Conservation (phyloP, 1,284 basidiomycete genomes). For the Pseudozyma sp. region DNA sequence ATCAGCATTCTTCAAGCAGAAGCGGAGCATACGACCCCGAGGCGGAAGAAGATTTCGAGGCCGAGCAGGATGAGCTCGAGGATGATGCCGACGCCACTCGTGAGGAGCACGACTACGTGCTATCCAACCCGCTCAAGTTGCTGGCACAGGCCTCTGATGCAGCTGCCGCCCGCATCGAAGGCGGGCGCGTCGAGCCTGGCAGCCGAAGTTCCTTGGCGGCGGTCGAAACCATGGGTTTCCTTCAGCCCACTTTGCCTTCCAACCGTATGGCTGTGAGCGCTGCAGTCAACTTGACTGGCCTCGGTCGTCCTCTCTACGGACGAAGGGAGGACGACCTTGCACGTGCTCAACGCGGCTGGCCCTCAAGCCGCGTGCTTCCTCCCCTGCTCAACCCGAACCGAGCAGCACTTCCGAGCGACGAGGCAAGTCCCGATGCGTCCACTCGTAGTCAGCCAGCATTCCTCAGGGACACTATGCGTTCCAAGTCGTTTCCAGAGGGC, state of each 20-base stretch:
- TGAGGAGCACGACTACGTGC: slow-evolving; percentile 53
- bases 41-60: slow-evolving; percentile 49
- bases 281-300: slow-evolving; percentile 44
- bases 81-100: slow-evolving; percentile 50
- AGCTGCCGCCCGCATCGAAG: slow-evolving; percentile 47
- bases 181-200: slow-evolving; percentile 37
- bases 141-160: slow-evolving; percentile 59
- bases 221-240: slow-evolving; percentile 56
- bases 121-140: slow-evolving; percentile 58
- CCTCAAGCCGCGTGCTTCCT: slow-evolving; percentile 35
- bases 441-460: slow-evolving; percentile 27
- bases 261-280: slow-evolving; percentile 46
- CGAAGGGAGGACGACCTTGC: slow-evolving; percentile 27
- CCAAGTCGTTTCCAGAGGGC: slow-evolving; percentile 44
- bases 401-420: neutral
- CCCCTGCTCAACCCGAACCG: slow-evolving; percentile 32
- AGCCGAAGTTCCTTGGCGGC: slow-evolving; percentile 41
- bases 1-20: slow-evolving; percentile 33
- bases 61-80: slow-evolving; percentile 58
- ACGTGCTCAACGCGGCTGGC: slow-evolving; percentile 34
- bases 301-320: slow-evolving; percentile 42
- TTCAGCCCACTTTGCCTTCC: slow-evolving; percentile 37
- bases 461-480: slow-evolving; percentile 38
- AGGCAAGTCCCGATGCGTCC: slow-evolving; percentile 5
- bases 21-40: slow-evolving; percentile 36